Conservation (phyloP, 352 stramenopile genomes). For the Globisporangium acanthophoron region DNA sequence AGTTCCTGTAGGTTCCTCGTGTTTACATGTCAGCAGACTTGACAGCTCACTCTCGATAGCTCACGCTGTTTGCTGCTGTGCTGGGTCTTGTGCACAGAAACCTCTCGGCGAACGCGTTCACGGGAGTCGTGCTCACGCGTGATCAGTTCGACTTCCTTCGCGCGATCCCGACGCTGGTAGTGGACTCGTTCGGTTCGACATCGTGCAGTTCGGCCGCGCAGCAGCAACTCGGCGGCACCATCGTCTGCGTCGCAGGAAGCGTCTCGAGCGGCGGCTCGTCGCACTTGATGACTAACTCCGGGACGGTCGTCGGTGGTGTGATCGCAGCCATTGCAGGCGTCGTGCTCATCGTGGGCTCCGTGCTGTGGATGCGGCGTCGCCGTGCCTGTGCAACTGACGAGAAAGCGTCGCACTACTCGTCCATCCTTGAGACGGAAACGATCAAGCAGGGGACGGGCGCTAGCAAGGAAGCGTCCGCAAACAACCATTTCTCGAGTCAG, state of each 20-base stretch:
- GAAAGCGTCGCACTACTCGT: slow-evolving; percentile 3
- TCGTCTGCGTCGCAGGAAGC: slow-evolving; percentile 2
- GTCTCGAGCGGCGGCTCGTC: background rate
- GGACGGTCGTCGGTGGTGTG: slow-evolving; percentile 4
- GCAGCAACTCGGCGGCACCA: slow-evolving; percentile 1
- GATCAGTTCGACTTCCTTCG: slow-evolving; percentile 9
- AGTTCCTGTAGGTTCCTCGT: slow-evolving; percentile 6
- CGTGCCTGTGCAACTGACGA: background rate
- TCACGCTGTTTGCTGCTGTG: no score
- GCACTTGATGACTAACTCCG: background rate
- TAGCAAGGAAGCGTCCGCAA: background rate
- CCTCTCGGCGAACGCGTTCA: slow-evolving; percentile 11
- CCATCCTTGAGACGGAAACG: background rate
- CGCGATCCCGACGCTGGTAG: slow-evolving; percentile 3
- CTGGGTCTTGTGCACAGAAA: slow-evolving; percentile 1
- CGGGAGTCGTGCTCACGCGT: background rate
- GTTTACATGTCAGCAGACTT: no score
- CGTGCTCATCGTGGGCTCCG: slow-evolving; percentile 1
- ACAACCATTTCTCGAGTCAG: background rate
- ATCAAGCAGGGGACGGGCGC: background rate
- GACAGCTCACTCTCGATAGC: no score
- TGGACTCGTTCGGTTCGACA: slow-evolving; percentile 8
- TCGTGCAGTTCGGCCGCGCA: background rate
- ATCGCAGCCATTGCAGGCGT: background rate
- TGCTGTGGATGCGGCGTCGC: slow-evolving; percentile 8